Evolutionary conservation across 495 filamentous ascomycete species (phyloP).

Genomic region (Talaromyces liani): DNA sequence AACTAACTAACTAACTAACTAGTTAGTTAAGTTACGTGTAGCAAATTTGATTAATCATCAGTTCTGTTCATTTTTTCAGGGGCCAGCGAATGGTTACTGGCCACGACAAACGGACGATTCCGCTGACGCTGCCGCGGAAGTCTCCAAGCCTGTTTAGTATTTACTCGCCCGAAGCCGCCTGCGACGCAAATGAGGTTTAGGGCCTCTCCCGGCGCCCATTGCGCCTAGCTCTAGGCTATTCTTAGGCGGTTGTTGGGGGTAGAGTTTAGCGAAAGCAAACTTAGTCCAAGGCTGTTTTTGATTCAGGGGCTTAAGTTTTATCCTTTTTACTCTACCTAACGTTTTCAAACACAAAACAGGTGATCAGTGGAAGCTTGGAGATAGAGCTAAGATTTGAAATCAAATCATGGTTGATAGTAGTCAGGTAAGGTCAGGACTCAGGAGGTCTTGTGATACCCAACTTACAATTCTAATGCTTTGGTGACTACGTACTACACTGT

Average conservation of each 20-base stretch:
- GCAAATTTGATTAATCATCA: neutral
- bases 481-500: no score
- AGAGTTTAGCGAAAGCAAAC: neutral
- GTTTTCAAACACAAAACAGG: neutral
- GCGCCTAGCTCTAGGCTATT: neutral
- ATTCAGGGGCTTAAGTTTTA: neutral
- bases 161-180: neutral
- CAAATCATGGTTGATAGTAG: neutral
- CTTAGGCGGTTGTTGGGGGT: neutral
- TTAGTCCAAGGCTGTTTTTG: neutral
- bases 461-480: no score
- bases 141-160: neutral
- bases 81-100: neutral
- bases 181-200: neutral
- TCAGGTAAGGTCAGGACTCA: neutral
- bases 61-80: neutral
- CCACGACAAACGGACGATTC: neutral
- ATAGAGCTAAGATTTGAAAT: neutral
- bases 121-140: neutral
- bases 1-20: no score
- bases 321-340: neutral
- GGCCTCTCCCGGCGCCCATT: neutral
- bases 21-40: no score
- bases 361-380: neutral
- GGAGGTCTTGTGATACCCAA: neutral